Conservation (phyloP, 2,329 filamentous ascomycete species). For the Capronia americana region DNA sequence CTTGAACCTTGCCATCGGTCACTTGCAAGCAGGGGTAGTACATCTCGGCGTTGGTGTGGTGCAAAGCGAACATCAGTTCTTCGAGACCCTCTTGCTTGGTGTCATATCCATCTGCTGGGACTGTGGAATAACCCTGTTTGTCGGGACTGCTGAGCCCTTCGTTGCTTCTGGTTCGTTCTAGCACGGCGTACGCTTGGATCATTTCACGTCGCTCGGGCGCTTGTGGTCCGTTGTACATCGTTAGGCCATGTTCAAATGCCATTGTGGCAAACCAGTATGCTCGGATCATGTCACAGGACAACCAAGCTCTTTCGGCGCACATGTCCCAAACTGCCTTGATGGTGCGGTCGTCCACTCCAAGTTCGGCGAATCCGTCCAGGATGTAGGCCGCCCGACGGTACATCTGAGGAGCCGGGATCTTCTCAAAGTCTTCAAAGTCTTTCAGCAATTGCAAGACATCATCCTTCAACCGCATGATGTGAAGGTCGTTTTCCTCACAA, state of each 20-base stretch:
- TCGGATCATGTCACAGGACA: conserved; percentile 14
- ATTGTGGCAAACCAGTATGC: conserved; percentile 6
- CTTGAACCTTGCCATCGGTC: conserved; percentile 15
- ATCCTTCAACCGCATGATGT: conserved; percentile 9
- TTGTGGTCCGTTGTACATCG: not conserved
- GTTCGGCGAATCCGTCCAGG: conserved; percentile 16
- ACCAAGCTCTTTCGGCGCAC: not conserved
- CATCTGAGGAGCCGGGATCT: not conserved
- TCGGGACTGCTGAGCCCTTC: not conserved
- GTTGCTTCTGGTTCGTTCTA: not conserved
- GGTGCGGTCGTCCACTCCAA: conserved; percentile 10
- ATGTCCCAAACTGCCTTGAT: not conserved
- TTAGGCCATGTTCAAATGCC: not conserved
- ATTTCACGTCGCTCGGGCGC: not conserved
- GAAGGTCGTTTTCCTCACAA: conserved; percentile 10
- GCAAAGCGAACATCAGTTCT: conserved; percentile 29
- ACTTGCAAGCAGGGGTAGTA: conserved; percentile 21
- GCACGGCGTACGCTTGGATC: not conserved
- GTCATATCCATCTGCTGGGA: conserved; percentile 17
- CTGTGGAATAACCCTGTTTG: conserved; percentile 6
- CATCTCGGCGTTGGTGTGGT: conserved; percentile 9
- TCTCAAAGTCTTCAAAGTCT: not conserved
- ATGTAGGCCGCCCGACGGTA: conserved; percentile 13
- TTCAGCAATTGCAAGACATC: conserved; percentile 12
- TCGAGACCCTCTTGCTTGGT: conserved; percentile 11